Conservation (phyloP, 2,329 filamentous ascomycete genomes). For the Ceratocystis destructans region DNA sequence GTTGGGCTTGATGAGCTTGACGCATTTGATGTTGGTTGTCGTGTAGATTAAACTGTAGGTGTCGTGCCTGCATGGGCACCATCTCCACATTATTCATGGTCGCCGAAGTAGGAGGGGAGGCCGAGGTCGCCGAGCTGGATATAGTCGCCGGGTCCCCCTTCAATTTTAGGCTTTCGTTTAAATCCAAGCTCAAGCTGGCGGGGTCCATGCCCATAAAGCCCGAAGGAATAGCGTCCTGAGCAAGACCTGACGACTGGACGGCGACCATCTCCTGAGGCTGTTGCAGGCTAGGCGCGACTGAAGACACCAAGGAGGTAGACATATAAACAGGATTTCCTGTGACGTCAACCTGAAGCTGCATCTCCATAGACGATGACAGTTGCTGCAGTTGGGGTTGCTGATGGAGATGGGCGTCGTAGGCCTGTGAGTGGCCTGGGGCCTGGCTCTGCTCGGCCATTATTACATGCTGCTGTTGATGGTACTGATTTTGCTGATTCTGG, state of each 20-base stretch:
- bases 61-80: background rate
- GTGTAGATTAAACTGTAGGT: background rate
- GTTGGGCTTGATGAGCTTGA: background rate
- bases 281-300: background rate
- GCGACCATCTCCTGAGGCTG: background rate
- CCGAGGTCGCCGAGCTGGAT: background rate
- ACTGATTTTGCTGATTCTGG: background rate
- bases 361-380: conserved; percentile 5
- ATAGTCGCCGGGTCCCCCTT: background rate
- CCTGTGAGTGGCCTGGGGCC: background rate
- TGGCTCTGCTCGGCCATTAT: background rate
- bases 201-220: conserved; percentile 4
- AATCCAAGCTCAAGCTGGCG: conserved; percentile 1
- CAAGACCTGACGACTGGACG: background rate
- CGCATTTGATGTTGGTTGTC: background rate
- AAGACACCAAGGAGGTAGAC: background rate
- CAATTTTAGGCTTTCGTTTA: background rate
- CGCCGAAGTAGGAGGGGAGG: background rate
- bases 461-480: conserved; percentile 6
- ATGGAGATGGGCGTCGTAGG: background rate
- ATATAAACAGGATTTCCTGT: conserved; percentile 14
- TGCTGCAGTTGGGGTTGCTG: background rate
- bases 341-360: conserved; percentile 13
- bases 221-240: background rate
- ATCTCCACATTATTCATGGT: background rate